Evolutionary conservation across 805 yeast genomes (phyloP).

Genomic region (Zygoascus ofunaensis): DNA sequence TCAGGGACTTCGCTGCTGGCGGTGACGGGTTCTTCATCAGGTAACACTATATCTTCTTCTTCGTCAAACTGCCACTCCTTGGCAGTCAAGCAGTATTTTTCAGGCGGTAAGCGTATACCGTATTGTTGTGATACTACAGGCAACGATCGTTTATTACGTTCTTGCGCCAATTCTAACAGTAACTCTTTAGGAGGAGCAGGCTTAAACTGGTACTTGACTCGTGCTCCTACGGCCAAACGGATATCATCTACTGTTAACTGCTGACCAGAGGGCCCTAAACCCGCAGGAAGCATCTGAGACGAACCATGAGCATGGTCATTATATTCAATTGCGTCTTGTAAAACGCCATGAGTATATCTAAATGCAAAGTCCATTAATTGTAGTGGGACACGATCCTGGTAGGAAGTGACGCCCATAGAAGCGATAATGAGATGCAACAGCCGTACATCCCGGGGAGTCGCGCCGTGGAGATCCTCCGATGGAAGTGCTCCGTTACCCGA

Average conservation of each 20-base stretch:
- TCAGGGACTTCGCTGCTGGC: conserved; percentile 30
- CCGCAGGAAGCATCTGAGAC: conserved; percentile 30
- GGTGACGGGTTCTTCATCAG: conserved; percentile 27
- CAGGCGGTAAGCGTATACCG: conserved; percentile 95
- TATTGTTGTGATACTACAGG: conserved; percentile 88
- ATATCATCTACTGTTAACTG: conserved; percentile 80
- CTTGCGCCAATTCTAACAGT: conserved; percentile 81
- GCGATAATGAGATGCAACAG: conserved; percentile 84
- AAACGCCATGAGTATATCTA: conserved; percentile 69
- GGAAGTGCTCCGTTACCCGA: not conserved
- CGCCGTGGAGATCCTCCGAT: conserved; percentile 15
- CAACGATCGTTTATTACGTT: conserved; percentile 76
- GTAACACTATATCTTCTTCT: conserved; percentile 28
- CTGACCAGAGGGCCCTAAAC: conserved; percentile 27
- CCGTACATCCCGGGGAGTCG: conserved; percentile 79
- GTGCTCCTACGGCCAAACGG: conserved; percentile 83
- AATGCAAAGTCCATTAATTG: conserved; percentile 97
- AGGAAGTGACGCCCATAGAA: conserved; percentile 81
- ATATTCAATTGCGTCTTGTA: conserved; percentile 83
- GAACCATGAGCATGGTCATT: conserved; percentile 55
- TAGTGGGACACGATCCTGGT: conserved; percentile 92
- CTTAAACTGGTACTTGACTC: conserved; percentile 92
- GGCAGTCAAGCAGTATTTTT: conserved; percentile 87
- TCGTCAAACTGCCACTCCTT: conserved; percentile 63
- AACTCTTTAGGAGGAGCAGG: conserved; percentile 94